These are phyloP conservation scores for Curvularia eragrostidis DNA, from an alignment of 2,329 filamentous ascomycete species.

Conservation along the genomic window DNA sequence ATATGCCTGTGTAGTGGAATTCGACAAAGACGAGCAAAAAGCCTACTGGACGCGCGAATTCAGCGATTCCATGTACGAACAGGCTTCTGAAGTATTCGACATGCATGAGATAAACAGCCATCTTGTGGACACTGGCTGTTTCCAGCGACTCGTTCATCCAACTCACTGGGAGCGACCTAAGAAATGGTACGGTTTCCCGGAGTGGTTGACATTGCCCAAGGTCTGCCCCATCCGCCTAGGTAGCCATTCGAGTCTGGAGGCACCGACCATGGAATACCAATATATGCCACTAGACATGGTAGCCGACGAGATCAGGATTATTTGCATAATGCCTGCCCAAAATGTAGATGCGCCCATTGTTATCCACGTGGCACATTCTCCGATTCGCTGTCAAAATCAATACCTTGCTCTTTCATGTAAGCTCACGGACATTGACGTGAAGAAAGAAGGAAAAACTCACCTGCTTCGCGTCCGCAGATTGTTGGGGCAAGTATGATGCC, in stretches of 20 bases:
- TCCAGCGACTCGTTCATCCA: not conserved
- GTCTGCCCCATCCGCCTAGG: constrained; percentile 3
- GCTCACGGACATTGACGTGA: not conserved
- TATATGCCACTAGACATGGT: constrained; percentile 19
- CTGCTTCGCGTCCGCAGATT: not conserved
- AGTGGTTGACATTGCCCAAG: not conserved
- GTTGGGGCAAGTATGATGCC: not conserved
- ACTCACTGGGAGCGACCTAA: not conserved
- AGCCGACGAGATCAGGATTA: constrained; percentile 12
- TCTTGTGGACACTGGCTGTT: constrained; percentile 11
- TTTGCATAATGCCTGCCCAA: constrained; percentile 15
- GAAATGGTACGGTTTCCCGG: not conserved
- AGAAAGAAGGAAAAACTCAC: not conserved
- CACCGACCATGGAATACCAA: constrained; percentile 3
- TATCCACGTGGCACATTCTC: constrained; percentile 2
- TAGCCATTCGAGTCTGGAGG: not conserved
- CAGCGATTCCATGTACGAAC: constrained; percentile 13
- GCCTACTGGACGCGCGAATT: constrained; percentile 14
- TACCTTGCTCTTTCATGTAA: constrained; percentile 2
- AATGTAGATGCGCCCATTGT: constrained; percentile 8
- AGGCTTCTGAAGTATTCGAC: constrained; percentile 9
- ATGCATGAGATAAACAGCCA: constrained; percentile 15
- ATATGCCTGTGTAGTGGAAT: constrained; percentile 5
- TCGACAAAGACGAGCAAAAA: constrained; percentile 1
- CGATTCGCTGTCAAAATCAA: not conserved